Conservation (phyloP, 305 asterid genomes). For the Fraxinus paxiana region DNA sequence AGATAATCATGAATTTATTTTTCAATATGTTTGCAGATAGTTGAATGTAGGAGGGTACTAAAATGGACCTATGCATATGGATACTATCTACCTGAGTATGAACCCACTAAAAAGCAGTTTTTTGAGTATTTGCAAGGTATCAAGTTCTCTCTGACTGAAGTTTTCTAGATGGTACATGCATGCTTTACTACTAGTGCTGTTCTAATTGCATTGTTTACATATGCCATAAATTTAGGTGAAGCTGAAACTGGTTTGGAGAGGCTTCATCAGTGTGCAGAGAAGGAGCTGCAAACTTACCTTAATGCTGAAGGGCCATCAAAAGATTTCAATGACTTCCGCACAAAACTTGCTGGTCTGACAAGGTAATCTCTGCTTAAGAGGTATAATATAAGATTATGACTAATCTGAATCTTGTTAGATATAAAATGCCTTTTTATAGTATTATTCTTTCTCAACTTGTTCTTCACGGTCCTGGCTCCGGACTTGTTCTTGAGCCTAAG, state of each 20-base stretch:
- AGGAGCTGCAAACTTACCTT: constrained; percentile 62
- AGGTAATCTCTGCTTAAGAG: constrained; percentile 41
- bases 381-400: constrained; percentile 4
- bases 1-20: constrained; percentile 17
- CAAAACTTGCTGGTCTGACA: constrained; percentile 80
- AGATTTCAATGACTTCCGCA: constrained; percentile 74
- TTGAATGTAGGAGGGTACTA: constrained; percentile 89
- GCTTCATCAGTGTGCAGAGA: constrained; percentile 91
- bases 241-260: constrained; percentile 93
- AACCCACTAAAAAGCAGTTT: constrained; percentile 54
- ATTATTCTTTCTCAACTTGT: not conserved
- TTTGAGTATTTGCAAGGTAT: constrained; percentile 91
- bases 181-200: constrained; percentile 7
- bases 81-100: constrained; percentile 66
- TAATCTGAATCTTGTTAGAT: not conserved
- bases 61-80: constrained; percentile 95
- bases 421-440: not conserved
- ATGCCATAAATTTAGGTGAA: constrained; percentile 47
- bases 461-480: not conserved
- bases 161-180: not conserved
- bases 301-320: constrained; percentile 47
- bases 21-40: constrained; percentile 51
- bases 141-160: constrained; percentile 18
- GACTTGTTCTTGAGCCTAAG: not conserved
- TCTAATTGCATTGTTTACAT: constrained; percentile 2